phyloP scores from a whole-genome alignment of 306 rosid genomes.

The Pachyrhizus erosus region DNA sequence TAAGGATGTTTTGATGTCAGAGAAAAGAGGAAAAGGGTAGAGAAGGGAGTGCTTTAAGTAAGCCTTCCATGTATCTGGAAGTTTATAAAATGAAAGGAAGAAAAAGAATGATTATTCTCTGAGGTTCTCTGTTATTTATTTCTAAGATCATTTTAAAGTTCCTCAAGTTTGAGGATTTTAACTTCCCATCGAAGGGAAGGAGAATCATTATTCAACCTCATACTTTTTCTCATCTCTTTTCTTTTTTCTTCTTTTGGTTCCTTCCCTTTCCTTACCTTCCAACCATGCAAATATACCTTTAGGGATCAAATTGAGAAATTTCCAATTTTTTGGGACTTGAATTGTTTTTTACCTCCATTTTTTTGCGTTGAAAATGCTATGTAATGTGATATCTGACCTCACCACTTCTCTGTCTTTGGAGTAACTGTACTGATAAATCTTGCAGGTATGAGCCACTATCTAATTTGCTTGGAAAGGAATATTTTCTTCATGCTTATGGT shows the following conservation, averaged over 20 bases:
- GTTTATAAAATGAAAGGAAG: background rate
- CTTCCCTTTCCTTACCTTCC: background rate
- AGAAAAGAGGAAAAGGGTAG: background rate
- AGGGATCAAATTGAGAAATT: slow-evolving; percentile 3
- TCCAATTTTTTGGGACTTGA: background rate
- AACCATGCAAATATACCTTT: background rate
- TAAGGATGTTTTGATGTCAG: background rate
- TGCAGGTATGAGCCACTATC: slow-evolving; percentile 89
- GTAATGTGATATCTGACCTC: too few species aligned
- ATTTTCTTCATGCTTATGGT: slow-evolving; percentile 98
- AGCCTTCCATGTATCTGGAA: background rate
- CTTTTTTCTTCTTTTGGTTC: background rate
- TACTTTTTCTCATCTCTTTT: background rate
- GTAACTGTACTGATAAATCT: slow-evolving; percentile 21
- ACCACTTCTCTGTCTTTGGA: too few species aligned
- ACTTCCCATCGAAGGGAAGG: background rate
- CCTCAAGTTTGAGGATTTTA: background rate
- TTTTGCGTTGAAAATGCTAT: slow-evolving; percentile 8
- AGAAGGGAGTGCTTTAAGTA: background rate
- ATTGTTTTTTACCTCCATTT: background rate
- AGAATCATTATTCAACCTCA: background rate
- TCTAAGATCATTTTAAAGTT: background rate
- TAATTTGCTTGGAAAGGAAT: slow-evolving; percentile 89
- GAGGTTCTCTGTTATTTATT: background rate
- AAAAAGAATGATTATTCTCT: background rate